Evolutionary conservation across 208 protist genomes (phyloP), one percentile per base, ranked within the genome.

Genomic region (Crithidia mellificae): DNA sequence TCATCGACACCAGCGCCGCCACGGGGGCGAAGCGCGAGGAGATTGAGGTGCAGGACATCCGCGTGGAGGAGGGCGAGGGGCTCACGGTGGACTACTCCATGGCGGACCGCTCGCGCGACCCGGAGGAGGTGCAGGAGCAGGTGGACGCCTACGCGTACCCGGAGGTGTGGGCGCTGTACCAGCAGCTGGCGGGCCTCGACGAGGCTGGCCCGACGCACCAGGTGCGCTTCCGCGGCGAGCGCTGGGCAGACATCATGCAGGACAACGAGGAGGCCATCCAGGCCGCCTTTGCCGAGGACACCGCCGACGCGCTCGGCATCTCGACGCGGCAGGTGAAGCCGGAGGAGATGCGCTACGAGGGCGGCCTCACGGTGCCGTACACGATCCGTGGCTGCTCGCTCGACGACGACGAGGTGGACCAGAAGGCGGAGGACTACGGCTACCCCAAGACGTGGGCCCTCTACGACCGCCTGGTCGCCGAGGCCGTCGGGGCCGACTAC

Each of bases 121-220:
- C 74, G 8, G 70, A 63, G 39, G 38, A 72, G 54, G 72, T 88
- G 66, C 69, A 82, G 67, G 66, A 68, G 53, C 58, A 61, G 36
- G 72, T 88, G 44, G 73, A 88, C 51, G 52, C 50, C 27, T 88
- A 80, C 68, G 58, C 70, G 5, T 91, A 91, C 65, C 68, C 72
- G 27, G 67, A 61, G 22, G 75, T 91, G 44, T 90, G 85, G 85
- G 55, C 57, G 5, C 72, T 90, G 46, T 90, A 90, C 53, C 68
- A 87, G 70, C 68, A 68, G 36, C 54, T 83, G 20, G 51, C 68
- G 2, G 68, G 63, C 9, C 50, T 81, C 32, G 64, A 80, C 8
- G 72, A 56, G 59, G 59, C 61, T 2, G 68, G 64, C 27, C 55
- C 66, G 25, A 52, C 75, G 22, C 77, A 85, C 54, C 72, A 85